Base-by-base conservation (phyloP, 2,329 filamentous ascomycete genomes). In the Beauveria sp. region DNA sequence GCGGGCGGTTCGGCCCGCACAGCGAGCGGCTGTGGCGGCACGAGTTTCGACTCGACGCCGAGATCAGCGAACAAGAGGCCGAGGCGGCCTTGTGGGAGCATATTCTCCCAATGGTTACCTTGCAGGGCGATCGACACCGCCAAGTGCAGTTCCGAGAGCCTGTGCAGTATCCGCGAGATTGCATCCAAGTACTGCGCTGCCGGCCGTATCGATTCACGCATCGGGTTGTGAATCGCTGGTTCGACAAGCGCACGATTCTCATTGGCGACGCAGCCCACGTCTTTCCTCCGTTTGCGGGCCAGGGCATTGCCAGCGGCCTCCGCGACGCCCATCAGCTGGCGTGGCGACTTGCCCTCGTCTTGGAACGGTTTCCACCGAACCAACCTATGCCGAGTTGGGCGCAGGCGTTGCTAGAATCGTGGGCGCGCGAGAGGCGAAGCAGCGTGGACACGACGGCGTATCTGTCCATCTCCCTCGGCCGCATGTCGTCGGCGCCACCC, bases 221-320 rank as follows among this genome's bases (percentile, higher is more conserved):
- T 22, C 72, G 76, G 59, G 75, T 75, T 47, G 78, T 77, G 61
- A 80, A 81, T 61, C 72, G 69, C 41, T 82, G 80, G 80, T 72
- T 72, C 22, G 64, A 71, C 14, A 70, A 69, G 9, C 69, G 74
- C 5, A 75, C 74, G 0, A 70, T 80, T 28, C 68, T 82, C 0
- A 76, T 74, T 47, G 79, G 80, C 18, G 79, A 82, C 63, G 73
- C 79, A 6, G 79, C 79, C 2, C 79, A 82, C 66, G 80, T 81
- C 5, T 81, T 81, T 61, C 80, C 79, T 5, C 79, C 79, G 3
- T 81, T 75, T 61, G 73, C 70, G 3, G 72, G 71, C 1, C 73
- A 75, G 62, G 73, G 72, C 3, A 73, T 75, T 40, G 70, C 71
- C 16, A 69, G 68, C 20, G 72, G 72, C 16, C 64, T 75, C 28